These are phyloP conservation scores for Gossypium schwendimanii DNA, from an alignment of 441 rosid species.

Conservation along the genomic window DNA sequence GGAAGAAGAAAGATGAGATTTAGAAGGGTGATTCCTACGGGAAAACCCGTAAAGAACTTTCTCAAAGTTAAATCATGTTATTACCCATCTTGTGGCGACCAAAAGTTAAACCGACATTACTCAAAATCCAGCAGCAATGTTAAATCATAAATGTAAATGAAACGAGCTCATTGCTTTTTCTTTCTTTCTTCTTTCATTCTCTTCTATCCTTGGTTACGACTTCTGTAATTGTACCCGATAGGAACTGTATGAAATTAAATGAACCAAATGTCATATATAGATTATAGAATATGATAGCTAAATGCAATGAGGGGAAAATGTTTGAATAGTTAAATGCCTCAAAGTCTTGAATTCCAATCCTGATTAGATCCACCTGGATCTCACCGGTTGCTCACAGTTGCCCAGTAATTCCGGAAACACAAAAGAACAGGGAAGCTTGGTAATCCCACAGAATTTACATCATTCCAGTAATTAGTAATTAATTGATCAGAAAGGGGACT, in stretches of 20 bases:
- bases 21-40: conserved; percentile 30
- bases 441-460: neutral
- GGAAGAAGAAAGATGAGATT: conserved; percentile 32
- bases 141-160: neutral
- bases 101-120: conserved; percentile 20
- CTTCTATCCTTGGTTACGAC: neutral
- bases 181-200: neutral
- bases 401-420: neutral
- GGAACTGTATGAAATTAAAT: neutral
- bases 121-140: conserved; percentile 19
- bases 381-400: neutral
- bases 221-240: neutral
- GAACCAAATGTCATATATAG: neutral
- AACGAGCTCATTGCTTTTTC: neutral
- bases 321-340: neutral
- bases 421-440: neutral
- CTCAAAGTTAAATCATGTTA: conserved; percentile 49
- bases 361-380: neutral
- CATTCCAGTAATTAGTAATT: neutral
- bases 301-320: neutral
- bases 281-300: neutral
- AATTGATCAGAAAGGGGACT: neutral
- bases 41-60: conserved; percentile 32
- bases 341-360: neutral
- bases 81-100: conserved; percentile 33